phyloP scores from a whole-genome alignment of 768 basidiomycete species.

The Hygrocybe coccinea region DNA sequence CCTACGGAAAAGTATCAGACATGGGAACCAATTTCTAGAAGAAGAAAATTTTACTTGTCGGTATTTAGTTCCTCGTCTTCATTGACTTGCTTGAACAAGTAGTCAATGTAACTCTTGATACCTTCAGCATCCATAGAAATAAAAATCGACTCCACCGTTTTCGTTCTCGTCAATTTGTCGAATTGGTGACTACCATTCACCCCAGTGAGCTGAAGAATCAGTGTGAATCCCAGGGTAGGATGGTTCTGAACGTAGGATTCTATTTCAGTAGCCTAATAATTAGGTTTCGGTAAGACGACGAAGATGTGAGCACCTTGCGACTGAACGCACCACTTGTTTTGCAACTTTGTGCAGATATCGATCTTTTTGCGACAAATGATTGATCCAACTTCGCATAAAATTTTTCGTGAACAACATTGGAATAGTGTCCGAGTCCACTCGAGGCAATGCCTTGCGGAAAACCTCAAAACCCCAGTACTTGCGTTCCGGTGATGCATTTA shows the following conservation, averaged over 20 bases:
- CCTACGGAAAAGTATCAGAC: constrained; percentile 29
- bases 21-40: not conserved
- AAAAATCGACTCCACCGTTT: constrained; percentile 83
- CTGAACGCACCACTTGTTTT: constrained; percentile 61
- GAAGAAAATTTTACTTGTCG: constrained; percentile 36
- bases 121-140: constrained; percentile 67
- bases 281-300: constrained; percentile 1
- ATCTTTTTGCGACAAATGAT: constrained; percentile 85
- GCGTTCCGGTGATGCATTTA: constrained; percentile 77
- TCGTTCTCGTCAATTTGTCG: constrained; percentile 87
- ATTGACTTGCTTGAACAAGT: constrained; percentile 62
- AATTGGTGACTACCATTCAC: constrained; percentile 82
- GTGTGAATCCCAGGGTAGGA: constrained; percentile 75
- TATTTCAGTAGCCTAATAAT: constrained; percentile 62
- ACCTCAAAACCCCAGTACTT: constrained; percentile 97
- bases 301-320: not conserved
- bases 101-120: constrained; percentile 69
- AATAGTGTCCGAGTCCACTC: constrained; percentile 58
- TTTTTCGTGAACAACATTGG: constrained; percentile 91
- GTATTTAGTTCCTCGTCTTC: constrained; percentile 37
- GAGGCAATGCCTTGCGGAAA: constrained; percentile 72
- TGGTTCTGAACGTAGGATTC: constrained; percentile 69
- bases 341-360: constrained; percentile 88
- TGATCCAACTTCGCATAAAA: constrained; percentile 96
- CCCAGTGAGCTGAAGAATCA: constrained; percentile 82